Percentiles rank a stretch among this genome's conserved stretches.
These are phyloP conservation scores for Inga leiocalycina DNA, from an alignment of 306 rosid genomes.

Conservation along the genomic window DNA sequence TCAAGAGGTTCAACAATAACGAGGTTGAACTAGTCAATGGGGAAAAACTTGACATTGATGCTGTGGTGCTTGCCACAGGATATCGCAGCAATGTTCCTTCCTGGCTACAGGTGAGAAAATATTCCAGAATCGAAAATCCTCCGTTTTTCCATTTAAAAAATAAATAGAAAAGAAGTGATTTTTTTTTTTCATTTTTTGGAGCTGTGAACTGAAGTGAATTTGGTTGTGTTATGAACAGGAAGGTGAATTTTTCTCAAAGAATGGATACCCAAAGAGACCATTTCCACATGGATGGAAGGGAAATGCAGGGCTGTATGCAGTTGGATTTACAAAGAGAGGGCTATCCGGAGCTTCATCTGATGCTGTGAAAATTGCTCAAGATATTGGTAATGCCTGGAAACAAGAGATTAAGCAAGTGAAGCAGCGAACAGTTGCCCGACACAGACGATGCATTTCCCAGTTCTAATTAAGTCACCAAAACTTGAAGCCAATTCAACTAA, in stretches of 20 bases:
- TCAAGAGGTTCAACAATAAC: slow-evolving; percentile 48
- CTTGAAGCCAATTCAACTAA: background rate
- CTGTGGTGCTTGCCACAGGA: slow-evolving; percentile 83
- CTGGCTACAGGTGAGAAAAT: slow-evolving; percentile 87
- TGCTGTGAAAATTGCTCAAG: slow-evolving; percentile 77
- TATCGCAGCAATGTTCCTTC: slow-evolving; percentile 95
- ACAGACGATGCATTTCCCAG: slow-evolving; percentile 85
- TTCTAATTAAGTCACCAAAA: slow-evolving; percentile 39
- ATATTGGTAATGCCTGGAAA: slow-evolving; percentile 78
- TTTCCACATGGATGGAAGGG: slow-evolving; percentile 96
- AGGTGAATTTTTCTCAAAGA: slow-evolving; percentile 77
- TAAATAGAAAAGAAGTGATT: background rate
- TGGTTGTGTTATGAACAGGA: slow-evolving; percentile 56
- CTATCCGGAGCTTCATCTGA: slow-evolving; percentile 83
- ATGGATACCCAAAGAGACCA: slow-evolving; percentile 77
- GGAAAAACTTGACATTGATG: slow-evolving; percentile 54
- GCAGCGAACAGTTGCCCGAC: slow-evolving; percentile 59
- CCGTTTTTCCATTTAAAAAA: background rate
- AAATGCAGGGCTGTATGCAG: slow-evolving; percentile 81
- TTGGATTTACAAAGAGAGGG: slow-evolving; percentile 94
- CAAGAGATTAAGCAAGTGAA: slow-evolving; percentile 64
- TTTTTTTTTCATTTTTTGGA: background rate
- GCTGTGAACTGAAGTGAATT: background rate
- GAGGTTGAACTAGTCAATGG: slow-evolving; percentile 70
- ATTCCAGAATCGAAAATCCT: background rate